phyloP scores from a whole-genome alignment of 176 grass and related monocot species.

The Aegilops longissima region DNA sequence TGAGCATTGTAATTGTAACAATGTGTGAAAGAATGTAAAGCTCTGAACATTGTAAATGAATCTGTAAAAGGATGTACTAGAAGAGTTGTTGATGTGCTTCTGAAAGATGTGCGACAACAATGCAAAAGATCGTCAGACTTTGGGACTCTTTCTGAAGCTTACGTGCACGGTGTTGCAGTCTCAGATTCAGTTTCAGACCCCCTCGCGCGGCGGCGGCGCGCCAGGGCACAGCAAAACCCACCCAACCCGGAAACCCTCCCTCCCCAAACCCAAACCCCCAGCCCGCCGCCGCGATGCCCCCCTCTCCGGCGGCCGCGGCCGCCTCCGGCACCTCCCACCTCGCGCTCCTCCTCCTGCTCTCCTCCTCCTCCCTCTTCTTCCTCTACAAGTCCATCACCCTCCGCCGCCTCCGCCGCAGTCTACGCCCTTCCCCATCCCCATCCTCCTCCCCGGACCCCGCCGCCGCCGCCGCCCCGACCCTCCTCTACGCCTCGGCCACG shows the following conservation, averaged over 20 bases:
- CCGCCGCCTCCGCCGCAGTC: slow-evolving; percentile 43
- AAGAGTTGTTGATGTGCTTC: not conserved
- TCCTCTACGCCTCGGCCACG: slow-evolving; percentile 69
- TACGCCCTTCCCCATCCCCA: not conserved
- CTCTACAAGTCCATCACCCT: slow-evolving; percentile 69
- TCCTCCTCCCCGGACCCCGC: not conserved
- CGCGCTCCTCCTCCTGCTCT: slow-evolving; percentile 65
- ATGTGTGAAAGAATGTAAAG: not conserved
- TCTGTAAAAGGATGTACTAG: not conserved
- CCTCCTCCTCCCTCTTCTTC: slow-evolving; percentile 67
- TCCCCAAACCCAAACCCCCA: not conserved
- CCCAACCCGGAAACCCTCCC: not conserved
- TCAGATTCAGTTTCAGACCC: not conserved
- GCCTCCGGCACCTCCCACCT: slow-evolving; percentile 46
- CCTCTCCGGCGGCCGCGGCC: slow-evolving; percentile 22
- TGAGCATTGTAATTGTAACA: not conserved
- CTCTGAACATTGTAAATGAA: not conserved
- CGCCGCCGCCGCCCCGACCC: slow-evolving; percentile 32
- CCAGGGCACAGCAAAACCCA: slow-evolving; percentile 30
- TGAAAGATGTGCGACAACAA: not conserved
- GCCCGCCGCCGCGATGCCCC: slow-evolving; percentile 21
- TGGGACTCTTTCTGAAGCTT: not conserved
- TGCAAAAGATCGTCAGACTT: not conserved
- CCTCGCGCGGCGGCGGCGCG: not conserved
- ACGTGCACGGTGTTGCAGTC: not conserved